phyloP scores from a whole-genome alignment of 371 early-diverging fungal species.

The Mortierella sp. region DNA sequence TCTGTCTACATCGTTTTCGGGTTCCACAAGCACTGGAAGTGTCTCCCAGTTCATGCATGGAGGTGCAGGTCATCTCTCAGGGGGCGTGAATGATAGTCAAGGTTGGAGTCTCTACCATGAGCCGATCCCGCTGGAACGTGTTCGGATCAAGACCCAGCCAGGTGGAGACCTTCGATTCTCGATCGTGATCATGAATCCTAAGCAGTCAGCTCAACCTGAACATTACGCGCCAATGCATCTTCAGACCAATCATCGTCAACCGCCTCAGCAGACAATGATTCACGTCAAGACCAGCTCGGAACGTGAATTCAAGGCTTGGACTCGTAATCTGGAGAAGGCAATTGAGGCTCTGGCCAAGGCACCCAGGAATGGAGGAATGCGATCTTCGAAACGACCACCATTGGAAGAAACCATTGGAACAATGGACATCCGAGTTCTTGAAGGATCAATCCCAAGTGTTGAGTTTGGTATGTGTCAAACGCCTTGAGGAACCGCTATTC shows the following conservation, averaged over 20 bases:
- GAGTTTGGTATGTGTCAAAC: conserved; percentile 30
- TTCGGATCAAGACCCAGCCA: conserved; percentile 21
- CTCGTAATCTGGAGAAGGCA: conserved; percentile 30
- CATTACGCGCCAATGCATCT: conserved; percentile 20
- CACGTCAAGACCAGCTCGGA: conserved; percentile 29
- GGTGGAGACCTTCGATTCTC: conserved; percentile 29
- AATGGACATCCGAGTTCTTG: conserved; percentile 34
- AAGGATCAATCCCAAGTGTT: conserved; percentile 26
- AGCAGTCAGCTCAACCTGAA: conserved; percentile 4
- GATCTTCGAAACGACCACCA: conserved; percentile 45
- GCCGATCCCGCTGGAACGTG: conserved; percentile 29
- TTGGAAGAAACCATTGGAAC: conserved; percentile 39
- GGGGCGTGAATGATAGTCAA: background rate
- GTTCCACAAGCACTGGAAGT: no score
- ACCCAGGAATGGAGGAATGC: conserved; percentile 35
- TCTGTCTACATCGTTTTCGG: no score
- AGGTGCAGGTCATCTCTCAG: no score
- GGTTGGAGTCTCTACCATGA: conserved; percentile 39
- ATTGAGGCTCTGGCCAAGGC: conserved; percentile 35
- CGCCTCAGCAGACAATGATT: conserved; percentile 18
- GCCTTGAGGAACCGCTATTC: background rate
- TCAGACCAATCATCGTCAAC: conserved; percentile 9
- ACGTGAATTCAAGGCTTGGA: conserved; percentile 24
- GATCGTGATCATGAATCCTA: conserved; percentile 7
- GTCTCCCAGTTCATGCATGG: no score